A percentile compares a stretch with the other conserved stretches of the same genome.
Conservation (phyloP, 2,329 filamentous ascomycete genomes). For the Epichloe brachyelytri region DNA sequence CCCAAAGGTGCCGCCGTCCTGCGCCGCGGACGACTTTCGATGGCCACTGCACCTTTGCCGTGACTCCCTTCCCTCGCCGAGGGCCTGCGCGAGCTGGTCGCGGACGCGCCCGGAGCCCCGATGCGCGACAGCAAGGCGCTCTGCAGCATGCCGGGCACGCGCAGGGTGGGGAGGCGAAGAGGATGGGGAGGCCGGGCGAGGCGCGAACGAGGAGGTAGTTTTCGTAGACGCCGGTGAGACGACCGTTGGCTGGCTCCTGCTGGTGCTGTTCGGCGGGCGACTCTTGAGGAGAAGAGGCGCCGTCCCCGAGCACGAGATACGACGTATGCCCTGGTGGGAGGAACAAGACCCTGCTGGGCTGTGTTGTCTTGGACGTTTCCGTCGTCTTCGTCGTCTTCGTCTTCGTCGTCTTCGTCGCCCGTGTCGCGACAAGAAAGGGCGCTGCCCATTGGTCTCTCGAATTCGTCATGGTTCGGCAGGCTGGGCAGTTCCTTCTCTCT, state of each 20-base stretch:
- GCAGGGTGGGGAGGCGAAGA: constrained; percentile 54
- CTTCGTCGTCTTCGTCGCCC: neutral
- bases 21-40: neutral
- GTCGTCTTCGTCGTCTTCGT: neutral
- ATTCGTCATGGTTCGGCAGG: too few relatives aligned
- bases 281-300: neutral
- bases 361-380: too few relatives aligned
- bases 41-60: constrained; percentile 58
- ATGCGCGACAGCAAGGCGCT: constrained; percentile 41
- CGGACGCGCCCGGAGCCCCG: constrained; percentile 34
- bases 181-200: constrained; percentile 49
- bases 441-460: neutral
- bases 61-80: constrained; percentile 58
- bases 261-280: neutral
- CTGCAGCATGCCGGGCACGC: constrained; percentile 54
- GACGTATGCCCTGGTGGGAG: neutral
- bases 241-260: constrained; percentile 7
- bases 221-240: constrained; percentile 25
- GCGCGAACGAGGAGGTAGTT: constrained; percentile 53
- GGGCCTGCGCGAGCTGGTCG: constrained; percentile 38
- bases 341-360: too few relatives aligned
- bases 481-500: neutral
- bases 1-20: neutral
- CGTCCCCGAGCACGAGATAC: neutral
- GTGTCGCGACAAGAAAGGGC: neutral